A percentile compares a stretch with the other conserved stretches of the same genome.
phyloP scores from a whole-genome alignment of 805 yeast species.

The Saccharomycopsis schoenii region DNA sequence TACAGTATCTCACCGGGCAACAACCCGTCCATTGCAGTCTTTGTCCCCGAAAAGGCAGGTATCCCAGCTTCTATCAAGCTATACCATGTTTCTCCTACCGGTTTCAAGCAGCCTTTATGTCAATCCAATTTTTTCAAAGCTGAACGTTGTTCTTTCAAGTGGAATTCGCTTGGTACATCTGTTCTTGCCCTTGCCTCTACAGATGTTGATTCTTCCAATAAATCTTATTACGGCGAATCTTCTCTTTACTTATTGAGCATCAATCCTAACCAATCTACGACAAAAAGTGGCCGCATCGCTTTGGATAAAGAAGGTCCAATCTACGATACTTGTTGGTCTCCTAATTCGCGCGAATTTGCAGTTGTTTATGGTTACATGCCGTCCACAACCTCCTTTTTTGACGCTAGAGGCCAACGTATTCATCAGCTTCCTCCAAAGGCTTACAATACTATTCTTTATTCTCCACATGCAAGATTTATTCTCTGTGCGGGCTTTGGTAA shows the following conservation, averaged over 20 bases:
- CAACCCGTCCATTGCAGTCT: conserved; percentile 83
- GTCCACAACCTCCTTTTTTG: conserved; percentile 87
- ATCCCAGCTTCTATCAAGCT: conserved; percentile 85
- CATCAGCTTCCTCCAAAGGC: conserved; percentile 79
- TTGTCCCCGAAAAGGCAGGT: conserved; percentile 77
- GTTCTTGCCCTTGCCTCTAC: conserved; percentile 88
- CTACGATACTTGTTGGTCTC: conserved; percentile 96
- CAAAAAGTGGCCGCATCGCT: conserved; percentile 79
- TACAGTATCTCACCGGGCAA: conserved; percentile 79
- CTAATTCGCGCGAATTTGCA: conserved; percentile 92
- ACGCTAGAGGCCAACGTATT: conserved; percentile 82
- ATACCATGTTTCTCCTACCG: conserved; percentile 54
- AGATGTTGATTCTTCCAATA: conserved; percentile 88
- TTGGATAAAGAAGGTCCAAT: conserved; percentile 81
- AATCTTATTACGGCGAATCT: conserved; percentile 95
- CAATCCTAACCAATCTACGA: conserved; percentile 43
- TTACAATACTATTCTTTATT: conserved; percentile 80
- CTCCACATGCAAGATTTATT: conserved; percentile 89
- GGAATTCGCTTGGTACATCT: conserved; percentile 95
- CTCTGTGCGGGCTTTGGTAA: conserved; percentile 97
- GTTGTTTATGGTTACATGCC: conserved; percentile 98
- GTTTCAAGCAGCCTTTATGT: conserved; percentile 64
- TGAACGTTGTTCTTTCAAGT: conserved; percentile 80
- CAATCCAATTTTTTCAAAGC: conserved; percentile 91
- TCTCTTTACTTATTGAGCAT: conserved; percentile 84